Conservation (phyloP, 768 basidiomycete genomes). For the Tylopilus vinaceipallidus region DNA sequence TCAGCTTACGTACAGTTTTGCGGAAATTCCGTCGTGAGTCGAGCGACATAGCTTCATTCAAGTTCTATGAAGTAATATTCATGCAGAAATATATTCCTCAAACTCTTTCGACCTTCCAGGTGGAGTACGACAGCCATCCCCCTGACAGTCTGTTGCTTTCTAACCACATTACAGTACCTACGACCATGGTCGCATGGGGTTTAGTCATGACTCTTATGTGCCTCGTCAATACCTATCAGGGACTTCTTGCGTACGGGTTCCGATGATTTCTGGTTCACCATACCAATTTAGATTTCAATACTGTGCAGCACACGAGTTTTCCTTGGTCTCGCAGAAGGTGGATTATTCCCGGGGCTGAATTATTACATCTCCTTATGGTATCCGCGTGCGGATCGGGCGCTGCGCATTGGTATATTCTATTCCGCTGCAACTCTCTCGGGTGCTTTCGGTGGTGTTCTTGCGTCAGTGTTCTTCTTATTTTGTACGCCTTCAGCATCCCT, state of each 20-base stretch:
- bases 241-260: constrained; percentile 30
- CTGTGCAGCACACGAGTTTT: constrained; percentile 36
- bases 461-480: constrained; percentile 30
- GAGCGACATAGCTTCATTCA: not conserved
- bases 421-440: constrained; percentile 57
- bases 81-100: constrained; percentile 37
- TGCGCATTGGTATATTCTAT: constrained; percentile 60
- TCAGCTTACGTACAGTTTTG: constrained; percentile 37
- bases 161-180: constrained; percentile 32
- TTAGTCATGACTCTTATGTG: constrained; percentile 39
- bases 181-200: constrained; percentile 40
- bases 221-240: constrained; percentile 33
- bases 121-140: constrained; percentile 31
- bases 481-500: not conserved
- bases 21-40: constrained; percentile 39
- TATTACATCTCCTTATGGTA: constrained; percentile 61
- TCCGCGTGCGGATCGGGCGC: constrained; percentile 53
- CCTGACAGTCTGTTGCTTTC: constrained; percentile 5
- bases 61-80: constrained; percentile 3
- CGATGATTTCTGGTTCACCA: not conserved
- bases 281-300: not conserved
- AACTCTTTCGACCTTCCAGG: constrained; percentile 33
- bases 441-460: constrained; percentile 48
- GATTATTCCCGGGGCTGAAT: constrained; percentile 41
- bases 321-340: constrained; percentile 48